Evolutionary conservation across 2,329 filamentous ascomycete species (phyloP).

Genomic region (Arthroderma uncinatum): DNA sequence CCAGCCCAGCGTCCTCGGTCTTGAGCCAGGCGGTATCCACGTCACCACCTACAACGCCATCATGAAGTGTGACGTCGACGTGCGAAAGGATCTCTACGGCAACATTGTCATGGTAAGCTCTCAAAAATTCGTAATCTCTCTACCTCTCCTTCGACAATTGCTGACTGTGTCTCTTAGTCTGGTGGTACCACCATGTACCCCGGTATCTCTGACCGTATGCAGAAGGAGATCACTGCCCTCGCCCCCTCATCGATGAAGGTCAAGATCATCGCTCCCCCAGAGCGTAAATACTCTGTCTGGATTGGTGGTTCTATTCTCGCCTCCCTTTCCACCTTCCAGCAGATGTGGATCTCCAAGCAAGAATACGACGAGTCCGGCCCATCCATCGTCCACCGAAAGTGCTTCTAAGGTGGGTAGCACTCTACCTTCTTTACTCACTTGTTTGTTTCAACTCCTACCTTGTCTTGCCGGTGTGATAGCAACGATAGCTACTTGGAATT

Average conservation of each 20-base stretch:
- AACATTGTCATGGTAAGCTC: conserved; percentile 98
- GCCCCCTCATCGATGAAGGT: conserved; percentile 99
- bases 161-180: conserved; percentile 53
- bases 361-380: conserved; percentile 99
- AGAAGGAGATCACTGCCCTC: conserved; percentile 99
- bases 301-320: conserved; percentile 99
- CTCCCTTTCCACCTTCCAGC: conserved; percentile 99
- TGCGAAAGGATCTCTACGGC: conserved; percentile 99
- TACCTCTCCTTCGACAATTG: conserved; percentile 8
- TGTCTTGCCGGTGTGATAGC: conserved; percentile 13
- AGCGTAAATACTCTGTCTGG: conserved; percentile 99
- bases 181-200: conserved; percentile 99
- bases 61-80: conserved; percentile 99
- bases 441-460: neutral
- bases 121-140: neutral
- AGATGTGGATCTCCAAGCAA: conserved; percentile 99
- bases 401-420: conserved; percentile 68
- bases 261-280: conserved; percentile 99
- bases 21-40: conserved; percentile 97
- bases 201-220: conserved; percentile 99
- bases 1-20: conserved; percentile 96
- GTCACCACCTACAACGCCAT: conserved; percentile 99
- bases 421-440: neutral
- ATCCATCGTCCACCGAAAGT: conserved; percentile 99
- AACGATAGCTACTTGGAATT: conserved; percentile 5